phyloP scores from a whole-genome alignment of 768 basidiomycete species.

The Leccinum fibrillosum region DNA sequence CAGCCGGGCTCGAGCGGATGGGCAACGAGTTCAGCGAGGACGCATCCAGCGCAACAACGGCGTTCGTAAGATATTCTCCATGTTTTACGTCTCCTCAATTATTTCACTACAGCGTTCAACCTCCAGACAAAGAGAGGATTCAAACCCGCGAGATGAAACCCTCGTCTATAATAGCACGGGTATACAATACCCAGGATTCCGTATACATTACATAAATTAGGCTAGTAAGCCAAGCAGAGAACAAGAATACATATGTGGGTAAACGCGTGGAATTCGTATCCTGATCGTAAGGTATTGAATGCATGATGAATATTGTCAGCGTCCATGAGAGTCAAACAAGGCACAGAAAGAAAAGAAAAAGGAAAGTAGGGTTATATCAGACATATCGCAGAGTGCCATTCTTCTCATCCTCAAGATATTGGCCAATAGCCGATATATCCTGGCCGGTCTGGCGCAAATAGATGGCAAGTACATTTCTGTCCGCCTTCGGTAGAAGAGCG shows the following conservation, averaged over 20 bases:
- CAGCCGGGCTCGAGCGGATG: conserved; percentile 35
- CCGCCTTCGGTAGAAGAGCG: conserved; percentile 70
- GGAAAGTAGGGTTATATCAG: conserved; percentile 15
- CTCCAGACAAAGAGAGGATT: conserved; percentile 44
- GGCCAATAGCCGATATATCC: conserved; percentile 82
- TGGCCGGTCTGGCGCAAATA: conserved; percentile 74
- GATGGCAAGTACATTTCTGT: conserved; percentile 60
- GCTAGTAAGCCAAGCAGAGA: conserved; percentile 9
- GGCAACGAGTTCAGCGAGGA: conserved; percentile 27
- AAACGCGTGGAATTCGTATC: conserved; percentile 3
- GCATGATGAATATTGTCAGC: conserved; percentile 8
- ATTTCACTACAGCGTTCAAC: conserved; percentile 39
- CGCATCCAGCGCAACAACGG: conserved; percentile 25
- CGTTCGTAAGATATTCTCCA: conserved; percentile 16
- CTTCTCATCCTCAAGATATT: conserved; percentile 82
- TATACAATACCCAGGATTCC: not conserved
- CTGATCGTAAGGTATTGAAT: conserved; percentile 12
- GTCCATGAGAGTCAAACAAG: conserved; percentile 5
- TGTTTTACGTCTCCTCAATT: not conserved
- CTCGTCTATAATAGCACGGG: not conserved
- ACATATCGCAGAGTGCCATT: conserved; percentile 55
- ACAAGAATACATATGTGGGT: conserved; percentile 22
- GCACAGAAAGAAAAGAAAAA: conserved; percentile 3
- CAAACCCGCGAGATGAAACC: conserved; percentile 38
- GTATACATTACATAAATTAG: conserved; percentile 15